These are phyloP conservation scores for Suillus cothurnatus DNA, from an alignment of 768 basidiomycete genomes.

Conservation along the genomic window DNA sequence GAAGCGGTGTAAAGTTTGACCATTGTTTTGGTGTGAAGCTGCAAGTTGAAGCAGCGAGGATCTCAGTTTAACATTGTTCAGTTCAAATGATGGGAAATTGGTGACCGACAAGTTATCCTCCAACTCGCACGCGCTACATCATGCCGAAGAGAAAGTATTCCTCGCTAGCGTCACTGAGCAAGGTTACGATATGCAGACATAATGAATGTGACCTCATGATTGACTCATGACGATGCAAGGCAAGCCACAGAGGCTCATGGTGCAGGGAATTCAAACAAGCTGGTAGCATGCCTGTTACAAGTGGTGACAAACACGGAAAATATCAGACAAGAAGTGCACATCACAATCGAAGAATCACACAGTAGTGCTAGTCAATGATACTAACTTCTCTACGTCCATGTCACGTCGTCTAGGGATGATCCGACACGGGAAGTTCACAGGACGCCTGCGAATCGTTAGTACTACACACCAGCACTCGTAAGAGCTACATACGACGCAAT, in stretches of 20 bases:
- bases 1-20: background rate
- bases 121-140: background rate
- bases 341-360: background rate
- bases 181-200: background rate
- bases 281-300: background rate
- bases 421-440: constrained; percentile 23
- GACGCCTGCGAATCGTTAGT: constrained; percentile 20
- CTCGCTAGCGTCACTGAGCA: background rate
- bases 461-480: background rate
- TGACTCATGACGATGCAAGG: background rate
- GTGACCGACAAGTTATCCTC: background rate
- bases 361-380: background rate
- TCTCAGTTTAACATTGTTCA: background rate
- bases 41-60: background rate
- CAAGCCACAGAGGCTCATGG: background rate
- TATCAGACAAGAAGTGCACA: background rate
- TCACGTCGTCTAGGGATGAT: constrained; percentile 19
- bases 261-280: background rate
- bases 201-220: background rate
- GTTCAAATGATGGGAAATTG: background rate
- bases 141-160: too few species aligned
- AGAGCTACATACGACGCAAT: constrained; percentile 21
- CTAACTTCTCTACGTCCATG: constrained; percentile 11
- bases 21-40: background rate
- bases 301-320: background rate